Evolutionary conservation across 2,329 filamentous ascomycete genomes (phyloP).

Genomic region (Drechslerella stenobrocha): DNA sequence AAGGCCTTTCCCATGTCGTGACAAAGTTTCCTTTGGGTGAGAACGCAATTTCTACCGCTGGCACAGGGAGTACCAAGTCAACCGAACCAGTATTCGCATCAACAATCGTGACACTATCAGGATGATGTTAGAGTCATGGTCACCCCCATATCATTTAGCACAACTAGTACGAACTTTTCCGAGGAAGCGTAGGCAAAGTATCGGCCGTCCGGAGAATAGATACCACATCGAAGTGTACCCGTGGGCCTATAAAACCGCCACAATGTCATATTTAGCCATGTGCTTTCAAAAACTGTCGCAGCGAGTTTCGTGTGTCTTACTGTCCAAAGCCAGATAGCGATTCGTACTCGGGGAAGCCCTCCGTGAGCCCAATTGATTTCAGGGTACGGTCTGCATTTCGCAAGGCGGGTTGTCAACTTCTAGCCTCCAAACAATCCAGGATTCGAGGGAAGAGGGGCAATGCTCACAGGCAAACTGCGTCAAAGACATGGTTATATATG

Average conservation of each 20-base stretch:
- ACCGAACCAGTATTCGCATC: constrained; percentile 76
- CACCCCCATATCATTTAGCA: background rate
- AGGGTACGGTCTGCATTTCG: constrained; percentile 78
- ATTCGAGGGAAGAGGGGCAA: constrained; percentile 9
- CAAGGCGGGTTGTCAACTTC: constrained; percentile 31
- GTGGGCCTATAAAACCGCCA: constrained; percentile 66
- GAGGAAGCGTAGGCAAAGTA: constrained; percentile 94
- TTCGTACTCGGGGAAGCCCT: constrained; percentile 86
- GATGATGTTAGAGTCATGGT: constrained; percentile 29
- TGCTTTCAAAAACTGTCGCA: background rate
- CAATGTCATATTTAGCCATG: constrained; percentile 46
- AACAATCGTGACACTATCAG: constrained; percentile 72
- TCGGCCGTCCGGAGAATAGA: constrained; percentile 91
- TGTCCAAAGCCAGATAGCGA: constrained; percentile 74
- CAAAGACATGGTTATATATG: constrained; percentile 34
- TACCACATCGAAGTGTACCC: constrained; percentile 91
- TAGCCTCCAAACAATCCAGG: constrained; percentile 7
- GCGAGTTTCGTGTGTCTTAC: constrained; percentile 55
- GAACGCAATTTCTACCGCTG: constrained; percentile 91
- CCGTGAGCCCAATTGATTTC: constrained; percentile 91
- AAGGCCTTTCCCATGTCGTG: constrained; percentile 91
- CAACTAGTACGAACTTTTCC: constrained; percentile 63
- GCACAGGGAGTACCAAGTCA: constrained; percentile 72
- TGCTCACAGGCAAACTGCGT: constrained; percentile 53
- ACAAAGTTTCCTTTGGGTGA: constrained; percentile 89